Evolutionary conservation across 352 stramenopile species (phyloP), one percentile per base, ranked within the genome.

Genomic region (Phytophthora cryptogea): DNA sequence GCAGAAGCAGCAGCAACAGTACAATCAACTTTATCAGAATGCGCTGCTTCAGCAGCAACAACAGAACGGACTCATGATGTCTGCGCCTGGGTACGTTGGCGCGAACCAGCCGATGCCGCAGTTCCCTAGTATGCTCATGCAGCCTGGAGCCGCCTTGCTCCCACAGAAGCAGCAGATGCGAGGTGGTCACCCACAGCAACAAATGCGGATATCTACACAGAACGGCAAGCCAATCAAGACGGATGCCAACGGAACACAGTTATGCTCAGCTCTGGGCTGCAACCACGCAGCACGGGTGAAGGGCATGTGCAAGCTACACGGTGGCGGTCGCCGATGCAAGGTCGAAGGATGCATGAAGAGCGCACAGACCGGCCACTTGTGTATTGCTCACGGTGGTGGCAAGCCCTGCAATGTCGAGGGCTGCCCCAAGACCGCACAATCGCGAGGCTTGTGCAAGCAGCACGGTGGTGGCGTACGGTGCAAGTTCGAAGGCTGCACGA

Each of bases 271-370:
- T 5, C 62, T 90, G 14, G 86, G 86, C 13, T 94, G 86, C 69
- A 90, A 85, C 66, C 83, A 94, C 62, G 70, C 80, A 1, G 83
- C 86, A 5, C 79, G 83, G 0, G 76, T 91, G 31, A 92, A 92
- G 61, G 86, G 86, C 26, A 93, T 95, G 86, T 95, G 86, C 72
- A 95, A 95, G 61, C 54, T 91, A 8, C 86, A 95, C 47, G 86
- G 86, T 14, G 86, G 86, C 14, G 86, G 86, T 0, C 73, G 83
- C 16, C 76, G 86, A 11, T 95, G 86, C 77, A 95, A 93, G 60
- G 83, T 93, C 28, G 86, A 95, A 39, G 86, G 86, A 23, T 95
- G 86, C 62, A 95, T 92, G 86, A 93, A 93, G 66, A 92, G 80
- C 57, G 83, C 83, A 23, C 86, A 95, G 59, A 94, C 83, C 13